These are phyloP conservation scores for Chaetomium olivaceum DNA, from an alignment of 2,329 filamentous ascomycete genomes.

Conservation along the genomic window DNA sequence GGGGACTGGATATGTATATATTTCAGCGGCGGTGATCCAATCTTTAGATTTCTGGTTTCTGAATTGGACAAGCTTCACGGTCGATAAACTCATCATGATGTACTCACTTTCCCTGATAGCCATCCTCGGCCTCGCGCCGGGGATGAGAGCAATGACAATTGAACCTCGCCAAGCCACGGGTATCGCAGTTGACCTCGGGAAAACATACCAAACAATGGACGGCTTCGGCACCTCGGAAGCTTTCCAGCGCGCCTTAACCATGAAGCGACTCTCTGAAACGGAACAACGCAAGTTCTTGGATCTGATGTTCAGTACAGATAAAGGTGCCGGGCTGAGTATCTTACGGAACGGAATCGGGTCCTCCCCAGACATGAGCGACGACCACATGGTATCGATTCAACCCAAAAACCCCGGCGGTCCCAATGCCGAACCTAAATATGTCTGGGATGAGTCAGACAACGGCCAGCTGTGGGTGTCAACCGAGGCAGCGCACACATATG, in stretches of 20 bases:
- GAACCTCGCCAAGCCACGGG: constrained; percentile 1
- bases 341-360: constrained; percentile 46
- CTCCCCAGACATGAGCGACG: constrained; percentile 39
- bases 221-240: constrained; percentile 45
- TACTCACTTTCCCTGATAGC: neutral
- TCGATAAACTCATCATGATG: neutral
- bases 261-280: constrained; percentile 35
- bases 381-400: constrained; percentile 41
- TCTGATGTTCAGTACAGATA: constrained; percentile 42
- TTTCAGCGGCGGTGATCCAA: too few species aligned
- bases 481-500: constrained; percentile 41
- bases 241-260: constrained; percentile 44
- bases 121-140: neutral
- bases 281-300: constrained; percentile 41
- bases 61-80: neutral
- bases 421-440: constrained; percentile 34
- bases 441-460: constrained; percentile 39
- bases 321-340: constrained; percentile 41
- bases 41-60: neutral
- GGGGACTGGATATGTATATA: too few species aligned
- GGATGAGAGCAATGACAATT: neutral
- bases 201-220: constrained; percentile 43
- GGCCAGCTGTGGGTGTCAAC: constrained; percentile 47
- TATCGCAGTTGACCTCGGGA: constrained; percentile 29
- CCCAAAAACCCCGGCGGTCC: constrained; percentile 39